These are phyloP conservation scores for Candida nemodendra DNA, from an alignment of 805 yeast species.

Conservation along the genomic window DNA sequence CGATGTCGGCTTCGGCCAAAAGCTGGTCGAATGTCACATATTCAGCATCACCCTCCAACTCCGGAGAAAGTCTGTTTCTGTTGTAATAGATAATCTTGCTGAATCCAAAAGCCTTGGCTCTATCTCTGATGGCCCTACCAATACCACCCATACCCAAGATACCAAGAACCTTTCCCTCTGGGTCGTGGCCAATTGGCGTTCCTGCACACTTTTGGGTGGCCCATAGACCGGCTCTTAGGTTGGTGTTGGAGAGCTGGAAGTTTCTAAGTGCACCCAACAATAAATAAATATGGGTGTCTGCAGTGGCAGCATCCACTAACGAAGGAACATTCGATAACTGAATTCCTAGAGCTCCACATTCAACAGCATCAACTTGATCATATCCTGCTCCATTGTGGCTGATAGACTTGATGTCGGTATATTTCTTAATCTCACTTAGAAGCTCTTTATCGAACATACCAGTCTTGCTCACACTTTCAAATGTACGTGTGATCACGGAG, in stretches of 20 bases:
- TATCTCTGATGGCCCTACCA: constrained; percentile 74
- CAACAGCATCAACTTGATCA: constrained; percentile 47
- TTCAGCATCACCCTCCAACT: constrained; percentile 65
- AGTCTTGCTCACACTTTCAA: constrained; percentile 36
- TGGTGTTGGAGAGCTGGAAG: constrained; percentile 58
- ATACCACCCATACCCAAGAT: constrained; percentile 88
- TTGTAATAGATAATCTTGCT: constrained; percentile 68
- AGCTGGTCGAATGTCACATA: constrained; percentile 74
- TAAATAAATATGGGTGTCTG: constrained; percentile 53
- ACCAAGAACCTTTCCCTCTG: constrained; percentile 74
- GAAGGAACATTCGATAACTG: constrained; percentile 54
- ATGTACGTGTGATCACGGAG: constrained; percentile 41
- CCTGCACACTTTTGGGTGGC: constrained; percentile 46
- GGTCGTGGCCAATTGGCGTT: constrained; percentile 68
- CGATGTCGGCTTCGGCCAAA: constrained; percentile 59
- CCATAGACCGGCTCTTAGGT: constrained; percentile 63
- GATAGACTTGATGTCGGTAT: constrained; percentile 39
- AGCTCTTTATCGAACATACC: constrained; percentile 48
- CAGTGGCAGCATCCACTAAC: constrained; percentile 54
- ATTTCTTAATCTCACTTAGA: constrained; percentile 33
- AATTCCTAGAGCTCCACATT: constrained; percentile 40
- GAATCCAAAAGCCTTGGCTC: constrained; percentile 77
- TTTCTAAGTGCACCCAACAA: constrained; percentile 53
- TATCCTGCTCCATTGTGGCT: constrained; percentile 60
- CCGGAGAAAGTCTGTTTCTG: constrained; percentile 56